Evolutionary conservation across 495 filamentous ascomycete species (phyloP).

Genomic region (Penicillium argentinense): DNA sequence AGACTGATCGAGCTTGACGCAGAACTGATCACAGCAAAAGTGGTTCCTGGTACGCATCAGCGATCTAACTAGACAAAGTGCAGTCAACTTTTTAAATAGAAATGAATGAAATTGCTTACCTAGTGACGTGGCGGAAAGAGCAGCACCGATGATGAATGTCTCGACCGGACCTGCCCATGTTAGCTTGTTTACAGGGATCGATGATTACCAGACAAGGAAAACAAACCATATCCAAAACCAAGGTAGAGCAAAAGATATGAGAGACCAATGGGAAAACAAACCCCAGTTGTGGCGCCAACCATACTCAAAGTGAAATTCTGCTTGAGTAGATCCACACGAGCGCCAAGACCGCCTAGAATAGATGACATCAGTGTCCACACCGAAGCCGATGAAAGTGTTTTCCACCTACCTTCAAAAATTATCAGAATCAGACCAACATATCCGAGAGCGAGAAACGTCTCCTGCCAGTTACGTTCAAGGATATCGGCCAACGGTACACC

Average conservation of each 20-base stretch:
- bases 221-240: conserved; percentile 29
- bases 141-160: conserved; percentile 34
- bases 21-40: conserved; percentile 34
- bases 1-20: conserved; percentile 25
- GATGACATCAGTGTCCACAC: conserved; percentile 7
- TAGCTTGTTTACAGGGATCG: background rate
- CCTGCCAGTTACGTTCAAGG: conserved; percentile 28
- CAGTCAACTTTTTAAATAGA: background rate
- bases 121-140: conserved; percentile 32
- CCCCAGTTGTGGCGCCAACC: conserved; percentile 30
- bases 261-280: conserved; percentile 34
- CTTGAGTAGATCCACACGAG: conserved; percentile 33
- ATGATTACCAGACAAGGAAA: conserved; percentile 1
- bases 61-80: background rate
- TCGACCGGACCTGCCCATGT: conserved; percentile 28
- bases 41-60: conserved; percentile 22
- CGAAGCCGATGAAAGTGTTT: background rate
- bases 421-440: conserved; percentile 39
- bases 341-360: conserved; percentile 26
- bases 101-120: conserved; percentile 21
- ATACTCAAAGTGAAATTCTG: conserved; percentile 30
- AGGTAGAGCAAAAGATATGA: conserved; percentile 32
- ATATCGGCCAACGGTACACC: conserved; percentile 32
- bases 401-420: conserved; percentile 36
- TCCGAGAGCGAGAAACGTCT: conserved; percentile 31